Evolutionary conservation across 768 basidiomycete genomes (phyloP), one percentile per base, ranked within the genome.

Genomic region (Artomyces pyxidatus): DNA sequence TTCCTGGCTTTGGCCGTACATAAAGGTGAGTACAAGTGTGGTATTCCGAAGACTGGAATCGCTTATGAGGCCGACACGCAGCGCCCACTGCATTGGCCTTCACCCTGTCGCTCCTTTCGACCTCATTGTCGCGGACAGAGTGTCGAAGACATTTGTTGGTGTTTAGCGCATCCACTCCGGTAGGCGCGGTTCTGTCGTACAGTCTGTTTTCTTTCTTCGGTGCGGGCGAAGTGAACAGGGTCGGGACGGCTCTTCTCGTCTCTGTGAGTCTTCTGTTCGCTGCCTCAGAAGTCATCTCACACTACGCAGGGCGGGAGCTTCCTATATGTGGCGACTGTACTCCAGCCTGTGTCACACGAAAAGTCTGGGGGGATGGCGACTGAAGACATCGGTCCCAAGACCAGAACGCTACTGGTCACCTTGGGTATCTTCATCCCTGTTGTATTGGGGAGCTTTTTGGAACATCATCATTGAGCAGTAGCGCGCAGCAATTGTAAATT

Each of bases 21-120:
- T 67, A 98, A 98, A 77, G 88, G 88, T 75, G 40, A 23, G 54
- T 42, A 37, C n/a, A 10, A 6, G 37, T 39, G 11, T 22, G 40
- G 42, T 16, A n/a, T 25, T 3, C 21, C 37, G 19, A 29, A 12
- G 19, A 16, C 42, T 28, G 27, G 21, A 41, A 2, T 4, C 21
- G 16, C 23, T 40, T 12, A 10, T 21, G 21, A 12, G n/a, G 19
- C 35, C 17, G 12, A 19, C 47, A 41, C 30, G 28, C 58, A 95
- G 94, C 87, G 0, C 95, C 95, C 1, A 93, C 94, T 0, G 84
- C 93, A 2, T 71, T 99, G 39, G 95, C 94, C 4, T 72, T 97
- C 38, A 86, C 89, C 0, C 84, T 88, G 0, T 83, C 90, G 3
- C 78, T 98, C 10, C 69, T 96, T n/a, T 75, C 87, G 3, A 82